Percentiles rank a stretch among this genome's conserved stretches.
phyloP scores from a whole-genome alignment of 495 filamentous ascomycete species.

The Massariosphaeria phaeospora region DNA sequence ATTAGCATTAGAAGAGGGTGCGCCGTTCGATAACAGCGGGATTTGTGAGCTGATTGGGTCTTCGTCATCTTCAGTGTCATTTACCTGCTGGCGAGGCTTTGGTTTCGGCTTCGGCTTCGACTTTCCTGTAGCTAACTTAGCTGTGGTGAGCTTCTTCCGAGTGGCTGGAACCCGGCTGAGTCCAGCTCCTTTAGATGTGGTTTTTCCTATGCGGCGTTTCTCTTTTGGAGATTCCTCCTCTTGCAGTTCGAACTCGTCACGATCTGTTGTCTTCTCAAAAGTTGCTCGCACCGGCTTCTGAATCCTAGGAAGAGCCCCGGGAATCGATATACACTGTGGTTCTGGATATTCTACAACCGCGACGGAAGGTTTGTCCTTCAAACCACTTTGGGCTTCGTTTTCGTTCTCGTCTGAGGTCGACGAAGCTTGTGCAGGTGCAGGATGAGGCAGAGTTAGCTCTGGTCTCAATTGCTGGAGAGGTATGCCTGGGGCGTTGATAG shows the following conservation, averaged over 20 bases:
- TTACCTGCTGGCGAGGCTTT: not conserved
- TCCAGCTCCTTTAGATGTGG: too few species aligned
- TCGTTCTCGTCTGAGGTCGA: too few species aligned
- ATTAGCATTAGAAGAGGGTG: too few species aligned
- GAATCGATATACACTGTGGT: not conserved
- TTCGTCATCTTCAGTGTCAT: not conserved
- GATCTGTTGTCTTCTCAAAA: not conserved
- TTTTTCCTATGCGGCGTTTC: too few species aligned
- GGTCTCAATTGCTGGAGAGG: too few species aligned
- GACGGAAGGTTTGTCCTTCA: not conserved
- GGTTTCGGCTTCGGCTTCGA: not conserved
- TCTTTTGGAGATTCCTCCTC: conserved; percentile 5
- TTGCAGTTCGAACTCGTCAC: conserved; percentile 3
- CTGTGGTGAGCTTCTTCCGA: too few species aligned
- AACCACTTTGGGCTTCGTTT: not conserved
- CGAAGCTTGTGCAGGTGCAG: too few species aligned
- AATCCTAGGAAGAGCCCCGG: not conserved
- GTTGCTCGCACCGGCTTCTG: not conserved
- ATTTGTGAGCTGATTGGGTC: not conserved
- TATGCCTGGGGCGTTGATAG: too few species aligned
- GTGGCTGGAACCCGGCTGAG: too few species aligned
- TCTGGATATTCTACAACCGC: not conserved
- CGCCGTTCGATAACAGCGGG: too few species aligned
- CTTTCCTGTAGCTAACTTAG: not conserved
- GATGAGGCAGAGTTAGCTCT: too few species aligned